These are phyloP conservation scores for Protomyces pachydermus DNA, from an alignment of 1,139 yeast genomes.

Conservation along the genomic window DNA sequence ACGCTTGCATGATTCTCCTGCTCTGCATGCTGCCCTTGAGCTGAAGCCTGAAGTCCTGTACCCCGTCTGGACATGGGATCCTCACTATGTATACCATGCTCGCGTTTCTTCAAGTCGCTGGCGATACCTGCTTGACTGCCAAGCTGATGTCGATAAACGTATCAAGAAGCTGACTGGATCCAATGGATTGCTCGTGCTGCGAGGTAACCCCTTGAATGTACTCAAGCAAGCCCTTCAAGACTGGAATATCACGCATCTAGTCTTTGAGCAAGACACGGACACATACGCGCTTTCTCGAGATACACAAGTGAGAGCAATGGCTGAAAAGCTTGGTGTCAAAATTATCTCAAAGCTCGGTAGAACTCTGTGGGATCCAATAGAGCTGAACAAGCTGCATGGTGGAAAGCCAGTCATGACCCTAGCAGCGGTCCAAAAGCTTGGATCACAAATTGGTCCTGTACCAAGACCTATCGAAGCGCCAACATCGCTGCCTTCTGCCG, in stretches of 20 bases:
- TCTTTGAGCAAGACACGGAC: conserved; percentile 26
- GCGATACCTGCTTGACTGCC: conserved; percentile 24
- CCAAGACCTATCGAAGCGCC: conserved; percentile 16
- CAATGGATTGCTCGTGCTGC: conserved; percentile 19
- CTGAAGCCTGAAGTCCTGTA: conserved; percentile 20
- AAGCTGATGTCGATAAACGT: conserved; percentile 8
- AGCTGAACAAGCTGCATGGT: conserved; percentile 4
- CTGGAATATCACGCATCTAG: conserved; percentile 27
- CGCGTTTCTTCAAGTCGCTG: conserved; percentile 25
- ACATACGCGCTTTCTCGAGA: conserved; percentile 20
- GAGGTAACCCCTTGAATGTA: conserved; percentile 19
- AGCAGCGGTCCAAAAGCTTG: conserved; percentile 8
- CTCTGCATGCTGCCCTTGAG: conserved; percentile 18
- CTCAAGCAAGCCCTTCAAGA: conserved; percentile 5
- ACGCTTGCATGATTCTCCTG: conserved; percentile 23
- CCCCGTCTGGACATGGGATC: conserved; percentile 28
- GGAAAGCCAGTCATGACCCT: conserved; percentile 18
- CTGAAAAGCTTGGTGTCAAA: conserved; percentile 16
- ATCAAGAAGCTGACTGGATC: conserved; percentile 8
- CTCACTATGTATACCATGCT: conserved; percentile 22
- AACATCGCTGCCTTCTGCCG: conserved; percentile 10
- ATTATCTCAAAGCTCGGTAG: conserved; percentile 19
- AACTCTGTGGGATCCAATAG: conserved; percentile 20
- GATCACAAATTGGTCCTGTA: conserved; percentile 14
- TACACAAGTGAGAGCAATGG: conserved; percentile 1